Evolutionary conservation across 495 filamentous ascomycete genomes (phyloP).

Genomic region (Aspergillus coremiiformis): DNA sequence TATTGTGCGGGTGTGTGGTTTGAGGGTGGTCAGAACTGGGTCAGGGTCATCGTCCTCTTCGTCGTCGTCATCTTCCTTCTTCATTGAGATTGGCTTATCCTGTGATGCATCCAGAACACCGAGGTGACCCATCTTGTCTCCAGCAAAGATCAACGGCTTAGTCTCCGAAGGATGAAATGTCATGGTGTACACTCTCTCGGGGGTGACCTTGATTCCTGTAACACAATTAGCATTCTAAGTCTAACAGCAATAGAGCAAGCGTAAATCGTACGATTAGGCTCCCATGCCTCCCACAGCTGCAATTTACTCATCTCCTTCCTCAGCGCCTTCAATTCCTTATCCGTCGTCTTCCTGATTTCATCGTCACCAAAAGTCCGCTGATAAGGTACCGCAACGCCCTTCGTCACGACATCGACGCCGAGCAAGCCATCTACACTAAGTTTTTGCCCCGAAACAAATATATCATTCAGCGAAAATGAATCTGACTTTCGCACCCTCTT

Average conservation of each 20-base stretch:
- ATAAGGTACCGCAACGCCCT: constrained; percentile 66
- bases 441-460: constrained; percentile 70
- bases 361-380: constrained; percentile 73
- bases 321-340: constrained; percentile 67
- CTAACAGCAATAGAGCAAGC: constrained; percentile 53
- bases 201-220: constrained; percentile 83
- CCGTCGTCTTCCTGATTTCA: constrained; percentile 72
- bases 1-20: constrained; percentile 85
- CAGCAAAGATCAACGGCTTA: constrained; percentile 88
- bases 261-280: constrained; percentile 57
- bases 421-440: constrained; percentile 37
- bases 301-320: constrained; percentile 75
- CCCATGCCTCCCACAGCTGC: constrained; percentile 72
- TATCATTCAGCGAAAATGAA: constrained; percentile 65
- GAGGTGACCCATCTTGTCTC: constrained; percentile 89
- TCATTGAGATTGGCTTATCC: constrained; percentile 34
- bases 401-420: constrained; percentile 50
- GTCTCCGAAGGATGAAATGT: constrained; percentile 80
- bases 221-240: neutral
- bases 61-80: constrained; percentile 46
- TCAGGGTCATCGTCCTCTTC: constrained; percentile 58
- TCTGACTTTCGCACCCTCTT: constrained; percentile 69
- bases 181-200: constrained; percentile 81
- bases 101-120: constrained; percentile 92
- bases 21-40: constrained; percentile 76